Evolutionary conservation across 2,329 filamentous ascomycete genomes (phyloP), one percentile per base, ranked within the genome.

Genomic region (Verticillium dahliae): DNA sequence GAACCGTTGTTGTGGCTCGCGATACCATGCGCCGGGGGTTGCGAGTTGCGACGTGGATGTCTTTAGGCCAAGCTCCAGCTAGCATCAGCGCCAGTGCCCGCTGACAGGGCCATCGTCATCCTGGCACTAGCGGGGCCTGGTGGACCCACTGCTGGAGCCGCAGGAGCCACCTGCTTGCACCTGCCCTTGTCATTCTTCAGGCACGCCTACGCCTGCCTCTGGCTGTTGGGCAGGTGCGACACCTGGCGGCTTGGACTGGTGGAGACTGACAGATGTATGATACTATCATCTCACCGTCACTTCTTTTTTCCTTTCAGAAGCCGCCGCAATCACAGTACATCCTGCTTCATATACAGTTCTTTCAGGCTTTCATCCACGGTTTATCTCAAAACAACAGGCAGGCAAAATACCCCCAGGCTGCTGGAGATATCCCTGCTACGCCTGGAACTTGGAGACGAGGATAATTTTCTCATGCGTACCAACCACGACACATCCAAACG

Each of bases 81-180:
- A 45, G 6, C n/a, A 10, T n/a, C 39, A 22, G 6, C n/a, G 7
- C 6, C 18, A 11, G 18, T 22, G 35, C 35, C 45, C 45, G 22
- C n/a, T 22, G 45, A n/a, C 45, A 57, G 35, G 55, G 55, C 33
- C 55, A 57, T 57, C 55, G 55, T 57, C 55, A 57, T 57, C 55
- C 55, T 37, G 55, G 55, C 6, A 7, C 22, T 18, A 18, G 38
- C 35, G 57, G 57, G 57, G 22, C 13, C 45, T 52, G 50, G 57
- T 18, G 57, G 57, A 22, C 39, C 57, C 57, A 41, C 38, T 39
- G 11, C 14, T 52, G 45, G 45, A 52, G 45, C 39, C 39, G 39
- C 45, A 52, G 18, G 45, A n/a, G 13, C 45, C 18, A 52, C 45
- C 18, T 52, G 45, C 45, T n/a, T 52, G 45, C 45, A 52, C 45